Evolutionary conservation across 179 eudicot genomes (phyloP).

Genomic region (Silene noctiflora): DNA sequence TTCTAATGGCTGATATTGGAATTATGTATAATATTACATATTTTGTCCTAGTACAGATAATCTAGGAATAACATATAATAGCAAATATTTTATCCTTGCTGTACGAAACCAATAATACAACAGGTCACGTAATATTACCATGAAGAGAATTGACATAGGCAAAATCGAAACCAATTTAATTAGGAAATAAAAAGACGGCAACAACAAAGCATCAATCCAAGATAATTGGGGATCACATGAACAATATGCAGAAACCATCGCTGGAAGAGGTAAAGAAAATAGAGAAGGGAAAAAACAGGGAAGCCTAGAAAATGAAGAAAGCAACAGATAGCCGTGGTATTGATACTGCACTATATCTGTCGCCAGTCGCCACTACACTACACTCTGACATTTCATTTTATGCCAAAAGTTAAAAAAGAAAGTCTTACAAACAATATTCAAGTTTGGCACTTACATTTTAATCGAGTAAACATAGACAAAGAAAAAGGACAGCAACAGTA

Average conservation of each 20-base stretch:
- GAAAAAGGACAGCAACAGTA: not conserved
- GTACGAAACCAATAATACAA: not conserved
- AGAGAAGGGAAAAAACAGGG: not conserved
- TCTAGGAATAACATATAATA: no score
- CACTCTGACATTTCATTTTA: no score
- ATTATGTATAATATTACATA: no score
- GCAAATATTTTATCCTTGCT: not conserved
- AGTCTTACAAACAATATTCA: no score
- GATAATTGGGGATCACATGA: not conserved
- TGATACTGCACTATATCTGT: no score
- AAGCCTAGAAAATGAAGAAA: constrained; percentile 1
- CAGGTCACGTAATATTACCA: not conserved
- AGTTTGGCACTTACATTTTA: no score
- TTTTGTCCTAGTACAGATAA: no score
- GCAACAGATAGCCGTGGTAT: not conserved
- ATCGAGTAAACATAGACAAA: not conserved
- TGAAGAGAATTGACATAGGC: not conserved
- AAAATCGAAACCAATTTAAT: no score
- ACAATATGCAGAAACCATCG: not conserved
- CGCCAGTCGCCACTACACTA: no score
- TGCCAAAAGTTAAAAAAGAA: no score
- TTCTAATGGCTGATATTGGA: not conserved
- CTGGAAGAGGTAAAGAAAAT: not conserved
- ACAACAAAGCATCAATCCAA: not conserved
- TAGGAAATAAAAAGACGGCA: not conserved